These are phyloP conservation scores for Aspergillus novofumigatus DNA, from an alignment of 2,329 filamentous ascomycete genomes.

Conservation along the genomic window DNA sequence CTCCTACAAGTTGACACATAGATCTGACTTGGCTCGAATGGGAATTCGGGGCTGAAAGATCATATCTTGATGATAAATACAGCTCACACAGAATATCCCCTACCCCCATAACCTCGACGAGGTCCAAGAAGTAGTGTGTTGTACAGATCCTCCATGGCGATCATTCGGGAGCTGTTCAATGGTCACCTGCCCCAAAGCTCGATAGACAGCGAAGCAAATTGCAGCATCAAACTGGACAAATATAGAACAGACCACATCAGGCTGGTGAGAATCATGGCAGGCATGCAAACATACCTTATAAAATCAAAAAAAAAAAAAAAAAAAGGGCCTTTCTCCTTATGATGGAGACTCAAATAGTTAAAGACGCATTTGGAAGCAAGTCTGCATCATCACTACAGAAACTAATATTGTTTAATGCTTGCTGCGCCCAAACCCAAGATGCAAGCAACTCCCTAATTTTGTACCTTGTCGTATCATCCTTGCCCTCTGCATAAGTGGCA, in stretches of 20 bases:
- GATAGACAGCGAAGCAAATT: not conserved
- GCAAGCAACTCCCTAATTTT: slow-evolving; percentile 4
- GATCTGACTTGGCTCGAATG: not conserved
- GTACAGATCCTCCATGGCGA: not conserved
- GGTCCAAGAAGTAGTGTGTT: not conserved
- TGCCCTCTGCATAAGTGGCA: slow-evolving; percentile 14
- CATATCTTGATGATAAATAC: not conserved
- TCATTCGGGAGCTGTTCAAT: not conserved
- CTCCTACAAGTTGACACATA: not conserved
- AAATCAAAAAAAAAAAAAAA: not conserved
- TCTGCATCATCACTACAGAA: slow-evolving; percentile 10
- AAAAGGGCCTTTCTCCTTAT: not conserved
- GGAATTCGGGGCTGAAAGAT: not conserved
- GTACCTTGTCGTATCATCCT: not conserved
- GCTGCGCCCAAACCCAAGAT: slow-evolving; percentile 8
- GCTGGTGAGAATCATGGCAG: not conserved
- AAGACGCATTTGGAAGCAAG: slow-evolving; percentile 1
- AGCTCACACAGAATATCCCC: no score
- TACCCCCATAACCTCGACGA: not conserved
- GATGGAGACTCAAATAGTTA: not conserved
- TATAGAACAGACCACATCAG: not conserved
- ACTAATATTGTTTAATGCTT: slow-evolving; percentile 12
- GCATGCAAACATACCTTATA: not conserved
- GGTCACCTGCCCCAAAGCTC: not conserved
- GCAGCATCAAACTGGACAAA: not conserved